These are phyloP conservation scores for Cystobasidium pallidum DNA, from an alignment of 1,284 basidiomycete genomes.

Conservation along the genomic window DNA sequence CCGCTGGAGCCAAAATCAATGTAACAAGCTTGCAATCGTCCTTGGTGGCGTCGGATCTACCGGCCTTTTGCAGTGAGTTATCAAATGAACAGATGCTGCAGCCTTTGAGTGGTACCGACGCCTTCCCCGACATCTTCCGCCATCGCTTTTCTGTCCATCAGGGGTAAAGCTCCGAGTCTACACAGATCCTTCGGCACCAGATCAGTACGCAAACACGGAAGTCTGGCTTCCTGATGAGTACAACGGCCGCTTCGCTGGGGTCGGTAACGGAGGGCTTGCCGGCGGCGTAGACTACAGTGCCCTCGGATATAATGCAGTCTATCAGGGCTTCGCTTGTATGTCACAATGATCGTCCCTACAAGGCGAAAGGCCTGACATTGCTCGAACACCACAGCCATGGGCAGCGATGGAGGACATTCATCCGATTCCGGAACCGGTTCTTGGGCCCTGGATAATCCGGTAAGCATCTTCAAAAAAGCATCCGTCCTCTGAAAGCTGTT, in stretches of 20 bases:
- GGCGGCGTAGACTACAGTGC: constrained; percentile 14
- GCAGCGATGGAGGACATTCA: constrained; percentile 26
- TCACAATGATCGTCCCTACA: no score
- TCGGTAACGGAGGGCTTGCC: constrained; percentile 26
- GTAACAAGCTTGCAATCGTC: constrained; percentile 1
- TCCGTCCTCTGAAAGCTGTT: no score
- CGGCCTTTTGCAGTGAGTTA: constrained; percentile 5
- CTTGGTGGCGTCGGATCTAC: neutral
- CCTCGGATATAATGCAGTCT: constrained; percentile 5
- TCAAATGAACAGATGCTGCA: neutral
- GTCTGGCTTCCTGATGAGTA: constrained; percentile 43
- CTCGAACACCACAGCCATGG: neutral
- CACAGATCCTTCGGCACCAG: constrained; percentile 6
- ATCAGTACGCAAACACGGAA: constrained; percentile 27
- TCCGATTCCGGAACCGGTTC: neutral
- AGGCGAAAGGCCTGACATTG: no score
- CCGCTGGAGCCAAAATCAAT: neutral
- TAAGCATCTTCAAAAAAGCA: neutral
- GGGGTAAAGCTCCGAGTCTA: neutral
- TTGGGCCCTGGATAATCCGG: constrained; percentile 30
- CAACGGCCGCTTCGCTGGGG: constrained; percentile 30
- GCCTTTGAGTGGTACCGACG: no score
- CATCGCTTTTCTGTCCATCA: no score
- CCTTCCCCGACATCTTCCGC: no score
- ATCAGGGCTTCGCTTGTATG: constrained; percentile 22